phyloP scores from a whole-genome alignment of 2,329 filamentous ascomycete species.

The Westerdykella sp. region DNA sequence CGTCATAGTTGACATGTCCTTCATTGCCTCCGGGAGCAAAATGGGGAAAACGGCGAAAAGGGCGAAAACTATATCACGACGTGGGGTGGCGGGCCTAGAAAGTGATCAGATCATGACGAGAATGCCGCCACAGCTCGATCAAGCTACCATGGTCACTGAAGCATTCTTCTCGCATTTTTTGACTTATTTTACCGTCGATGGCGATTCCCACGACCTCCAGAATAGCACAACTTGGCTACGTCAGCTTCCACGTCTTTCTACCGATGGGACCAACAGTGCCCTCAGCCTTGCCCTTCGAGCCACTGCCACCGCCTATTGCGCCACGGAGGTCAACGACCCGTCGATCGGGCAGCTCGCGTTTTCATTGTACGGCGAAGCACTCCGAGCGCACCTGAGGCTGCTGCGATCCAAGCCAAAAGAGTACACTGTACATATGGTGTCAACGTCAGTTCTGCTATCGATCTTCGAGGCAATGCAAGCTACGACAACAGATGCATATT shows the following conservation, averaged over 20 bases:
- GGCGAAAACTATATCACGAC: slow-evolving; percentile 1
- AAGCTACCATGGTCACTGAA: slow-evolving; percentile 13
- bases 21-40: slow-evolving; percentile 1
- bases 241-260: slow-evolving; percentile 16
- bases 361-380: slow-evolving; percentile 23
- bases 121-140: slow-evolving; percentile 9
- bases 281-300: slow-evolving; percentile 22
- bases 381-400: slow-evolving; percentile 15
- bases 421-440: slow-evolving; percentile 28
- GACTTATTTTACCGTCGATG: slow-evolving; percentile 19
- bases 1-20: slow-evolving; percentile 29
- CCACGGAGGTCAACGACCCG: slow-evolving; percentile 15
- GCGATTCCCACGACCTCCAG: slow-evolving; percentile 18
- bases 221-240: slow-evolving; percentile 27
- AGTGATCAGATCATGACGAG: not conserved
- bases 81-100: no score
- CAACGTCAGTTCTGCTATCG: slow-evolving; percentile 25
- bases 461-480: slow-evolving; percentile 30
- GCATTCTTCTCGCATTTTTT: slow-evolving; percentile 27
- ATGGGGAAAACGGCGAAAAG: slow-evolving; percentile 6
- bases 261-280: slow-evolving; percentile 19
- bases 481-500: slow-evolving; percentile 23
- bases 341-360: slow-evolving; percentile 15
- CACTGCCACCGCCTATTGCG: slow-evolving; percentile 24
- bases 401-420: slow-evolving; percentile 8